These are phyloP conservation scores for Pleurotus djamor DNA, from an alignment of 768 basidiomycete genomes.

Conservation along the genomic window DNA sequence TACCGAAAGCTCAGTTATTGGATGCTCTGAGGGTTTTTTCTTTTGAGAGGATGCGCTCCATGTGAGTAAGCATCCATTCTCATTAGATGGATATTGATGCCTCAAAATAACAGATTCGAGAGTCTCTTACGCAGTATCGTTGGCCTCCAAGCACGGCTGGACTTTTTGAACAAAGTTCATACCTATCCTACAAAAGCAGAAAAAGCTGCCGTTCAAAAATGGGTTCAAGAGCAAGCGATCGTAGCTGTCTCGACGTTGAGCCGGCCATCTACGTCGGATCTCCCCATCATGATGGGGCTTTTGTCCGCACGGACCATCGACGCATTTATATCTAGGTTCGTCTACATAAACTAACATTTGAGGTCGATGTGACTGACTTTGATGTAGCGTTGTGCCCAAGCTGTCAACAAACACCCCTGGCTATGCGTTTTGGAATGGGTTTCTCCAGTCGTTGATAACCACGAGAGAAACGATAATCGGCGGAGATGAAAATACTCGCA, in stretches of 20 bases:
- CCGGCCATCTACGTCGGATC: conserved; percentile 13
- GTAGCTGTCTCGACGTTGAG: conserved; percentile 18
- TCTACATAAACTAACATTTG: too few relatives aligned
- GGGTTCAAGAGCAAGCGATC: conserved; percentile 16
- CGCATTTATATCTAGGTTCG: conserved; percentile 19
- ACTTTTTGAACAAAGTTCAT: conserved; percentile 16
- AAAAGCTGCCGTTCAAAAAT: conserved; percentile 8
- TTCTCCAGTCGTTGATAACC: conserved; percentile 19
- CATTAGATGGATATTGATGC: background rate
- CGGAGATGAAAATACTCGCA: background rate
- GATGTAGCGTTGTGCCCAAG: background rate
- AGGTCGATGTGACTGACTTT: background rate
- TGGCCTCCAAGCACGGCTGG: conserved; percentile 14
- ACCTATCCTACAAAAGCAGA: conserved; percentile 11
- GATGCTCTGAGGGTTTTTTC: conserved; percentile 21
- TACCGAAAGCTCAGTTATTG: conserved; percentile 12
- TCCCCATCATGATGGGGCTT: conserved; percentile 20
- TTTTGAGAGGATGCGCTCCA: conserved; percentile 17
- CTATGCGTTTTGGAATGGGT: conserved; percentile 19
- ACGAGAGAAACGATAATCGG: conserved; percentile 7
- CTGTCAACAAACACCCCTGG: background rate
- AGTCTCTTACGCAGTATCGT: conserved; percentile 11
- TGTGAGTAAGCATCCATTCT: conserved; percentile 11
- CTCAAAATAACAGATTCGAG: conserved; percentile 14
- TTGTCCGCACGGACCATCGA: conserved; percentile 14